Evolutionary conservation across 805 yeast genomes (phyloP).

Genomic region (Zygoascus flipseniorum): DNA sequence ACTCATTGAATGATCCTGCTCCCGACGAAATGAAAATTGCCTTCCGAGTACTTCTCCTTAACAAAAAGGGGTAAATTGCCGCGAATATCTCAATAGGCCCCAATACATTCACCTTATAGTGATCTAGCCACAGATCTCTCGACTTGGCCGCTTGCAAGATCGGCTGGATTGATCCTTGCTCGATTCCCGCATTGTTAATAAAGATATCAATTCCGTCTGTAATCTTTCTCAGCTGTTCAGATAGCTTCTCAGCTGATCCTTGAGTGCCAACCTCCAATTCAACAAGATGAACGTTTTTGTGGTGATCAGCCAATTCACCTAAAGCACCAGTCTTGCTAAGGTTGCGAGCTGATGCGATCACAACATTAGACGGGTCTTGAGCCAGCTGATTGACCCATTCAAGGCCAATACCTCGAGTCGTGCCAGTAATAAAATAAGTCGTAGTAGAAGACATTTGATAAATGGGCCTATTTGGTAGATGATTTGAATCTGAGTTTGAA

Average conservation of each 20-base stretch:
- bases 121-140: conserved; percentile 9
- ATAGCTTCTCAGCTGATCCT: conserved; percentile 16
- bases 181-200: conserved; percentile 24
- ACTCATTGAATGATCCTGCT: conserved; percentile 21
- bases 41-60: conserved; percentile 18
- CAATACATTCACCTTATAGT: conserved; percentile 19
- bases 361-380: conserved; percentile 16
- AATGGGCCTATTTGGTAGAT: no score
- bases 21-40: conserved; percentile 24
- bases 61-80: conserved; percentile 21
- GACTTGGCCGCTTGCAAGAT: not conserved
- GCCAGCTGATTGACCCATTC: conserved; percentile 25
- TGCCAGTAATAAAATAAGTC: conserved; percentile 28
- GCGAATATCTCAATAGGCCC: conserved; percentile 22
- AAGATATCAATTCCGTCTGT: conserved; percentile 24
- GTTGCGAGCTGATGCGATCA: conserved; percentile 20
- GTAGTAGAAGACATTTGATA: not conserved
- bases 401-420: conserved; percentile 31
- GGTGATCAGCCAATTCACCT: conserved; percentile 4
- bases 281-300: conserved; percentile 21
- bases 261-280: conserved; percentile 18
- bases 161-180: not conserved
- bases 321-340: conserved; percentile 12
- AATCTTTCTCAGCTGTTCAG: conserved; percentile 9
- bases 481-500: no score